Evolutionary conservation across 2,329 filamentous ascomycete genomes (phyloP), one percentile per base, ranked within the genome.

Genomic region (Pleurostoma richardsiae): DNA sequence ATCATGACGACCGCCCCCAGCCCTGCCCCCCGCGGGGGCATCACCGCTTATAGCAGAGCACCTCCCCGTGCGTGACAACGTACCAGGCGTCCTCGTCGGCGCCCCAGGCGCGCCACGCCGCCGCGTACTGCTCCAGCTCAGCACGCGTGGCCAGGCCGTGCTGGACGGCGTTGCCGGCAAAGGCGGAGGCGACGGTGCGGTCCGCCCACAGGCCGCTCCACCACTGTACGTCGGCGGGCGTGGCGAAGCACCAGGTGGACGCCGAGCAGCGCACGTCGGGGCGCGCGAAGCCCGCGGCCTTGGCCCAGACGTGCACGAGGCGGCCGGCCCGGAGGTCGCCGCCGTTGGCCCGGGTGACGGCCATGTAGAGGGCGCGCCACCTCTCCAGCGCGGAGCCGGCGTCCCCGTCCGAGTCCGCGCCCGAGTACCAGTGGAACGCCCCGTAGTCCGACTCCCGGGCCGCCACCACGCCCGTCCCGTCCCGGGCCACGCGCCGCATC

Each of bases 401-500:
- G 19, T 19, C 19, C 19, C 19, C 19, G 19, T 19, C 19, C 19
- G 19, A 19, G 19, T 19, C 19, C 19, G 19, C 19, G 19, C 43
- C 48, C 0, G 48, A 45, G 27, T 19, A 50, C 48, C 48, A 50
- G 6, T 45, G 40, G 4, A 50, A 50, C 40, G 45, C 48, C 48
- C 48, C 48, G 30, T 50, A 50, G 30, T 50, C 19, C 19, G 19
- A 19, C 19, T 19, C 19, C 19, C 19, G 19, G 19, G 19, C 19
- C 19, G 19, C 19, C 19, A 19, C 19, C 19, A 19, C 19, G 19
- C 19, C 19, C 19, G 19, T 19, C 19, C 19, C 19, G 19, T 19
- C 19, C 19, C 19, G 19, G 27, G 68, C 62, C 2, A 83, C 74
- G 0, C 75, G 69, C 10, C 70, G 66, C 74, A 83, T 78, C 54